Percentiles rank a stretch among this genome's conserved stretches.
Evolutionary conservation across 768 basidiomycete genomes (phyloP).

Genomic region (Holtermanniella nyarrowii): DNA sequence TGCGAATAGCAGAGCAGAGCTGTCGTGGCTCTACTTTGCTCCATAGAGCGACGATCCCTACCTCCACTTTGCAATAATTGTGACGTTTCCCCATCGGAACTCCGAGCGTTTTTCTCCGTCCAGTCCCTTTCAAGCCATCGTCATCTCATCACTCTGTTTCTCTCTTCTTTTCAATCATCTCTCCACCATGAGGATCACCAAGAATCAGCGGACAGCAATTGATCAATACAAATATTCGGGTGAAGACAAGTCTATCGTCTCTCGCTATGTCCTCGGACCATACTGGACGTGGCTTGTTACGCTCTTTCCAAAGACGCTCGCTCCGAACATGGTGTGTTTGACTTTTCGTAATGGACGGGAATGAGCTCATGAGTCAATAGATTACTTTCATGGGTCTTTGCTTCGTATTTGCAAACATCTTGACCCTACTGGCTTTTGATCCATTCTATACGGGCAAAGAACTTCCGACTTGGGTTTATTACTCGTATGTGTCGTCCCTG

Average conservation of each 20-base stretch:
- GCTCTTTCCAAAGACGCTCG: slow-evolving; percentile 70
- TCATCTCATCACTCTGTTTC: background rate
- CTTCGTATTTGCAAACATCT: slow-evolving; percentile 74
- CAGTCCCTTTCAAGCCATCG: too few relatives aligned
- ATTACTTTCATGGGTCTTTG: slow-evolving; percentile 77
- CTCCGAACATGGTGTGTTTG: slow-evolving; percentile 71
- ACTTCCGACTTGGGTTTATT: slow-evolving; percentile 74
- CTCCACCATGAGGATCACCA: slow-evolving; percentile 44
- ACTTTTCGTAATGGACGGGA: background rate
- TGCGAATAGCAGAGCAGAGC: too few relatives aligned
- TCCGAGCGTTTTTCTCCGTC: too few relatives aligned
- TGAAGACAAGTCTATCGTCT: slow-evolving; percentile 58
- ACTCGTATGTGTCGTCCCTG: slow-evolving; percentile 52
- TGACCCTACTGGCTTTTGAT: slow-evolving; percentile 73
- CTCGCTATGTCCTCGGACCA: slow-evolving; percentile 52
- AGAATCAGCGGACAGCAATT: slow-evolving; percentile 59
- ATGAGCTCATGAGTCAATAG: slow-evolving; percentile 45
- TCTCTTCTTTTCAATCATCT: background rate
- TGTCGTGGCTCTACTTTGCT: too few relatives aligned
- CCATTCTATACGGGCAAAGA: slow-evolving; percentile 44
- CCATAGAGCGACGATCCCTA: too few relatives aligned
- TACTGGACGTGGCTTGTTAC: slow-evolving; percentile 90
- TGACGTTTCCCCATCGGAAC: too few relatives aligned
- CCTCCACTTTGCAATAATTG: too few relatives aligned
- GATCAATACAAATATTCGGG: slow-evolving; percentile 69